phyloP scores from a whole-genome alignment of 2,329 filamentous ascomycete species.

The Penicillium concentricum region DNA sequence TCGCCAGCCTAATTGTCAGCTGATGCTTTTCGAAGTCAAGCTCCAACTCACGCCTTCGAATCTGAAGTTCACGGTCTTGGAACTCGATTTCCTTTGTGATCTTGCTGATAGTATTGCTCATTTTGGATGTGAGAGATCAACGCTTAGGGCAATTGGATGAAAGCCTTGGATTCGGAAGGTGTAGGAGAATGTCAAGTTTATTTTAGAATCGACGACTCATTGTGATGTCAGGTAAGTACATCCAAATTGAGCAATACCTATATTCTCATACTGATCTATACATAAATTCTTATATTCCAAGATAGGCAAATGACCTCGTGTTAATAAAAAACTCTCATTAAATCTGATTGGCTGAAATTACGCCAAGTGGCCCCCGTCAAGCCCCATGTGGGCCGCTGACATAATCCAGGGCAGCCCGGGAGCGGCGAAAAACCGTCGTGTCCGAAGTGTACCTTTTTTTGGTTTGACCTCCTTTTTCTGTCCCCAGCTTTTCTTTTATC shows the following conservation, averaged over 20 bases:
- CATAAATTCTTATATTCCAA: neutral
- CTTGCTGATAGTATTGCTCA: neutral
- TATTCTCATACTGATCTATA: no score
- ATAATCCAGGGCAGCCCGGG: neutral
- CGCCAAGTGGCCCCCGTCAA: neutral
- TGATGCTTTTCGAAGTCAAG: no score
- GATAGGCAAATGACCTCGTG: neutral
- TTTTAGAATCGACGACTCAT: neutral
- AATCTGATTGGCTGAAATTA: neutral
- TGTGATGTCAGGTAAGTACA: neutral
- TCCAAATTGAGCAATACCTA: neutral
- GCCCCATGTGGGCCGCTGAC: neutral
- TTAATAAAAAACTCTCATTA: neutral
- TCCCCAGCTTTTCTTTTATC: neutral
- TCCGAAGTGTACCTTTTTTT: neutral
- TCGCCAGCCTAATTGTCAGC: no score
- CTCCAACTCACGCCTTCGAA: neutral
- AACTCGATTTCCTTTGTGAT: neutral
- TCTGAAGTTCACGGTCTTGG: neutral
- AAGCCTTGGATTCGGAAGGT: neutral
- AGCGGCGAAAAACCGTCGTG: constrained; percentile 5
- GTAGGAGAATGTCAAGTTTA: neutral
- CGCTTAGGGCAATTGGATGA: no score
- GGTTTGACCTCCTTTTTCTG: neutral
- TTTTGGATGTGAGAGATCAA: neutral